Evolutionary conservation across 1,284 basidiomycete species (phyloP).

Genomic region (Baeospora myosura): DNA sequence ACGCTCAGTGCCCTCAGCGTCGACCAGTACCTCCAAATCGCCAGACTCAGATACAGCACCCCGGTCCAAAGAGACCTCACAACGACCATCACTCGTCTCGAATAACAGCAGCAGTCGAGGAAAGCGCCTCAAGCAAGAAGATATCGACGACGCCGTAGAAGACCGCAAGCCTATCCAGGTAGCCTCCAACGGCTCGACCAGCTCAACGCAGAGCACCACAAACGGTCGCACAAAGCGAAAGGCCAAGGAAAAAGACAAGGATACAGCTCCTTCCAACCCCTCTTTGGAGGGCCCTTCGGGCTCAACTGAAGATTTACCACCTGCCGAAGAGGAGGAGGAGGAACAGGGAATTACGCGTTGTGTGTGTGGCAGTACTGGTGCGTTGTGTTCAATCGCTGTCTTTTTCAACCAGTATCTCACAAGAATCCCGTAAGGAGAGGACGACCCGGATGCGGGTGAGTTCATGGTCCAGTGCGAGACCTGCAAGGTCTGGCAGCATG

Average conservation of each 20-base stretch:
- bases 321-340: conserved; percentile 56
- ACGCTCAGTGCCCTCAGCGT: conserved; percentile 58
- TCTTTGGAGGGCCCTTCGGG: conserved; percentile 22
- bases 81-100: conserved; percentile 38
- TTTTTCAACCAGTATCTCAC: conserved; percentile 16
- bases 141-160: conserved; percentile 55
- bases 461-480: conserved; percentile 98
- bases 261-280: conserved; percentile 25
- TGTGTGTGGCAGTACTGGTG: conserved; percentile 86
- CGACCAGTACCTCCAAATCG: conserved; percentile 63
- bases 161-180: conserved; percentile 36
- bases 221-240: conserved; percentile 47
- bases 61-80: conserved; percentile 39
- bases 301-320: conserved; percentile 19
- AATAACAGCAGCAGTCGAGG: conserved; percentile 37
- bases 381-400: conserved; percentile 23
- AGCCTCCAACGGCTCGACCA: conserved; percentile 31
- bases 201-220: conserved; percentile 29
- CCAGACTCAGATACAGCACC: conserved; percentile 57
- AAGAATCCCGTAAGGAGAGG: conserved; percentile 46
- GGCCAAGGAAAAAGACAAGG: conserved; percentile 50
- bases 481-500: conserved; percentile 98
- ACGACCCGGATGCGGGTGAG: conserved; percentile 73
- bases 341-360: conserved; percentile 88
- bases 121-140: conserved; percentile 69